A percentile compares a stretch with the other conserved stretches of the same genome.
phyloP scores from a whole-genome alignment of 768 basidiomycete genomes.

The Trametes meyenii region DNA sequence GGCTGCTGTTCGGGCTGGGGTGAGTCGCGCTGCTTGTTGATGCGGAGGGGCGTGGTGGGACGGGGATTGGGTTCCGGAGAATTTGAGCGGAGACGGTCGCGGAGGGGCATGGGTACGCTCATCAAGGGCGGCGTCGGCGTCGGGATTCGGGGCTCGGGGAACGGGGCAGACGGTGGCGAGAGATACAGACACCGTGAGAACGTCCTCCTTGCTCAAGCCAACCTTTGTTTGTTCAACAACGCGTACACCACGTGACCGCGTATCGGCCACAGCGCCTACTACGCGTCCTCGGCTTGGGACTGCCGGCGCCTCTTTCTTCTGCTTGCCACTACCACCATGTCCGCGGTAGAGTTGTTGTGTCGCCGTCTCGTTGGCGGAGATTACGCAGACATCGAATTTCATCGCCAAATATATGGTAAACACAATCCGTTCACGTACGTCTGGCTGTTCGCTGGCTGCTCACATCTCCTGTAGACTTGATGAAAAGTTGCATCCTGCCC shows the following conservation, averaged over 20 bases:
- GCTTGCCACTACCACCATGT: no score
- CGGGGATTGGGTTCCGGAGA: slow-evolving; percentile 37
- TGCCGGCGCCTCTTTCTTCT: no score
- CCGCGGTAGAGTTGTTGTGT: neutral
- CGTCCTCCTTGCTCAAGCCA: neutral
- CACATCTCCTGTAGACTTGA: neutral
- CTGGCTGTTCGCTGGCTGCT: no score
- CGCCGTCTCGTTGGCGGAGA: neutral
- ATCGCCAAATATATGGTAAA: slow-evolving; percentile 5
- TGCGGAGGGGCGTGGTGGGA: slow-evolving; percentile 64
- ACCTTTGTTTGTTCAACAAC: slow-evolving; percentile 21
- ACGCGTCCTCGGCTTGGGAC: no score
- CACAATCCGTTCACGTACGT: neutral
- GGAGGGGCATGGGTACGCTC: slow-evolving; percentile 24
- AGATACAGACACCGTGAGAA: slow-evolving; percentile 6
- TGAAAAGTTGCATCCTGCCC: neutral
- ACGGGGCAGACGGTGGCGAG: slow-evolving; percentile 8
- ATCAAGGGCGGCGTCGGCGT: slow-evolving; percentile 13
- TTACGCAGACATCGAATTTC: slow-evolving; percentile 2
- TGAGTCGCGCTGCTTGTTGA: slow-evolving; percentile 64
- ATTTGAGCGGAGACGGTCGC: slow-evolving; percentile 26
- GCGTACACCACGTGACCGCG: slow-evolving; percentile 25
- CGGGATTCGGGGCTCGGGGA: slow-evolving; percentile 1
- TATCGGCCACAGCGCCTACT: neutral
- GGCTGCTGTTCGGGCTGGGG: slow-evolving; percentile 37